phyloP scores from a whole-genome alignment of 164 flowering plant genomes.

The Platanus orientalis region DNA sequence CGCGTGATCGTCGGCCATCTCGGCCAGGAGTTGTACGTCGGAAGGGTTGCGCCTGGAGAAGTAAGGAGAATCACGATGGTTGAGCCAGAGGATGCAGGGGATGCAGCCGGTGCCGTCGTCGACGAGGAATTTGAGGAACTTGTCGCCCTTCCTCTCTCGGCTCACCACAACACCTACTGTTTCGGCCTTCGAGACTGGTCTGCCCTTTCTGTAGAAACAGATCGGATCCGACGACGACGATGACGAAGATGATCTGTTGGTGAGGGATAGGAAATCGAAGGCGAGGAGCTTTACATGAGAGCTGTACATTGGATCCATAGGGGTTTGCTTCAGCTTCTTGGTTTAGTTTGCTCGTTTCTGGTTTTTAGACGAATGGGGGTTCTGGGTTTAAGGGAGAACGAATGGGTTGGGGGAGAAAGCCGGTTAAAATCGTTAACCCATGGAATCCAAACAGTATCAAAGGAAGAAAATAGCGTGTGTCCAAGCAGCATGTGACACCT shows the following conservation, averaged over 20 bases:
- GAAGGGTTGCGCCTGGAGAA: conserved; percentile 41
- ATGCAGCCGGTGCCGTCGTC: conserved; percentile 87
- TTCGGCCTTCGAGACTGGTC: conserved; percentile 47
- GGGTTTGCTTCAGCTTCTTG: too few species aligned
- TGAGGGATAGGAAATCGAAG: conserved; percentile 56
- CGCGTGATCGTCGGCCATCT: conserved; percentile 34
- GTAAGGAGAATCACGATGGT: conserved; percentile 53
- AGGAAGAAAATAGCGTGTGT: too few species aligned
- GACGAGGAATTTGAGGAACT: conserved; percentile 57
- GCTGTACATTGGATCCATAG: conserved; percentile 27
- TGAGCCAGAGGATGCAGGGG: conserved; percentile 79
- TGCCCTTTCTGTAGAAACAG: conserved; percentile 27
- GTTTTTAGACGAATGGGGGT: too few species aligned
- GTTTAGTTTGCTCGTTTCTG: too few species aligned
- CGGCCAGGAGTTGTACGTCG: conserved; percentile 46
- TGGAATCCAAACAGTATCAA: too few species aligned
- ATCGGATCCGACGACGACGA: conserved; percentile 20
- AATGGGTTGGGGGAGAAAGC: too few species aligned
- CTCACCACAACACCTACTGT: conserved; percentile 55
- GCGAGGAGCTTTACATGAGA: conserved; percentile 70
- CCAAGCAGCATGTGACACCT: too few species aligned
- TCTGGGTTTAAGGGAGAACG: too few species aligned
- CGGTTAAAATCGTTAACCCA: too few species aligned
- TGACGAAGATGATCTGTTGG: conserved; percentile 20
- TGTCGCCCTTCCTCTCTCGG: conserved; percentile 48